Evolutionary conservation across 345 rosid species (phyloP).

Genomic region (Bruguiera sexangula): DNA sequence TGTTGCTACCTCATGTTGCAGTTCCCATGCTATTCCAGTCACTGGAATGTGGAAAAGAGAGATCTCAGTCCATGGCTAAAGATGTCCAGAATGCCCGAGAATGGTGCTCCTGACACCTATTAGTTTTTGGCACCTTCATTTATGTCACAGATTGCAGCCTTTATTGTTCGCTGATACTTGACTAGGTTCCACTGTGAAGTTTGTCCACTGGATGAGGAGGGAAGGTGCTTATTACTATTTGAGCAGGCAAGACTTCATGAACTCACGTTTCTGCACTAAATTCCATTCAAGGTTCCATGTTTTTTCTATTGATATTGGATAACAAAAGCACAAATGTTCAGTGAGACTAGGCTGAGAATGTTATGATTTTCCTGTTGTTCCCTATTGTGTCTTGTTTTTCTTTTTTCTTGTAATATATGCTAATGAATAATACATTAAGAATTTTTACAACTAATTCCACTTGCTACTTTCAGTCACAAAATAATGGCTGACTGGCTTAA

Average conservation of each 20-base stretch:
- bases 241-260: not conserved
- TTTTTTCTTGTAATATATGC: not conserved
- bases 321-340: constrained; percentile 1
- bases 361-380: constrained; percentile 5
- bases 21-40: constrained; percentile 80
- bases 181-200: not conserved
- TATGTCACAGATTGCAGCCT: not conserved
- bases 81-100: constrained; percentile 94
- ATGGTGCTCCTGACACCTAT: constrained; percentile 51
- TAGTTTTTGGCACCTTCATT: not conserved
- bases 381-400: not conserved
- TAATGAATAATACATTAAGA: not conserved
- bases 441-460: not conserved
- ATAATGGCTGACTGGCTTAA: not conserved
- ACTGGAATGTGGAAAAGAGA: constrained; percentile 76
- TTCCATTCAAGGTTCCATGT: not conserved
- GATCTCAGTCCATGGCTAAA: constrained; percentile 93
- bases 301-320: not conserved
- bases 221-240: not conserved
- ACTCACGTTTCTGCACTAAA: not conserved
- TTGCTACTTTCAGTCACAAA: not conserved
- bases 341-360: not conserved
- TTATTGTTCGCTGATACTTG: not conserved
- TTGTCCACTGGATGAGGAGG: not conserved
- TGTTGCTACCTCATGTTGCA: constrained; percentile 99